Percentiles rank a stretch among this genome's conserved stretches.
These are phyloP conservation scores for Porodaedalea pini DNA, from an alignment of 1,284 basidiomycete genomes.

Conservation along the genomic window DNA sequence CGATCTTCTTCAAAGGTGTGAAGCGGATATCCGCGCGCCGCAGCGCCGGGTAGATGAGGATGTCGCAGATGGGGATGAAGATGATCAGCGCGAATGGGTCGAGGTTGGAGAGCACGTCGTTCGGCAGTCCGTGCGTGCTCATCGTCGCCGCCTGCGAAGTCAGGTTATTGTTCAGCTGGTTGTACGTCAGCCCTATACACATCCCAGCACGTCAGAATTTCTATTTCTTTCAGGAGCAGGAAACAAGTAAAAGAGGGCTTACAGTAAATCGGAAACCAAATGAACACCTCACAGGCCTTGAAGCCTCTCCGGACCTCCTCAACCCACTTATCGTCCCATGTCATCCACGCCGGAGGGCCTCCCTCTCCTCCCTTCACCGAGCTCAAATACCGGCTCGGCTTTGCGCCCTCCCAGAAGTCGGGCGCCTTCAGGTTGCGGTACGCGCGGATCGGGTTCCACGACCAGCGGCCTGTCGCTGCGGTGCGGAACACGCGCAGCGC, in stretches of 20 bases:
- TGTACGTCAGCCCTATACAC: slow-evolving; percentile 67
- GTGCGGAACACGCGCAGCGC: slow-evolving; percentile 47
- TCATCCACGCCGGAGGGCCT: slow-evolving; percentile 63
- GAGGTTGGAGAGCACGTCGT: slow-evolving; percentile 78
- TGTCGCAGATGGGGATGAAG: slow-evolving; percentile 69
- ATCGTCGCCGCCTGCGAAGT: slow-evolving; percentile 74
- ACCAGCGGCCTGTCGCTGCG: slow-evolving; percentile 55
- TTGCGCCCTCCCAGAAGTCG: slow-evolving; percentile 79
- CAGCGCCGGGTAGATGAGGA: slow-evolving; percentile 48
- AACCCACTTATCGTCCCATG: slow-evolving; percentile 75
- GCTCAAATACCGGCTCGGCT: slow-evolving; percentile 52
- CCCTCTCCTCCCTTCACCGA: slow-evolving; percentile 26
- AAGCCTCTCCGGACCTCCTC: slow-evolving; percentile 80
- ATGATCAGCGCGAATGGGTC: slow-evolving; percentile 75
- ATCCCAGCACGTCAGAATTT: slow-evolving; percentile 8
- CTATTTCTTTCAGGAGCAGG: not conserved
- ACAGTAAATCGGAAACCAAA: slow-evolving; percentile 75
- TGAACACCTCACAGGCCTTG: slow-evolving; percentile 83
- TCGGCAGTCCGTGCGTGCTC: slow-evolving; percentile 71
- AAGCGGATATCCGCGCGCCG: slow-evolving; percentile 38
- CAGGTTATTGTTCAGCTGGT: slow-evolving; percentile 77
- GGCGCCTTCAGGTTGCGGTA: slow-evolving; percentile 48
- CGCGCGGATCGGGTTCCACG: slow-evolving; percentile 49
- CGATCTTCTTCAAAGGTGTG: slow-evolving; percentile 40
- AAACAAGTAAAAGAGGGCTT: slow-evolving; percentile 24